A percentile compares a stretch with the other conserved stretches of the same genome.
These are phyloP conservation scores for Sporothrix pseudoabietina DNA, from an alignment of 2,329 filamentous ascomycete species.

Conservation along the genomic window DNA sequence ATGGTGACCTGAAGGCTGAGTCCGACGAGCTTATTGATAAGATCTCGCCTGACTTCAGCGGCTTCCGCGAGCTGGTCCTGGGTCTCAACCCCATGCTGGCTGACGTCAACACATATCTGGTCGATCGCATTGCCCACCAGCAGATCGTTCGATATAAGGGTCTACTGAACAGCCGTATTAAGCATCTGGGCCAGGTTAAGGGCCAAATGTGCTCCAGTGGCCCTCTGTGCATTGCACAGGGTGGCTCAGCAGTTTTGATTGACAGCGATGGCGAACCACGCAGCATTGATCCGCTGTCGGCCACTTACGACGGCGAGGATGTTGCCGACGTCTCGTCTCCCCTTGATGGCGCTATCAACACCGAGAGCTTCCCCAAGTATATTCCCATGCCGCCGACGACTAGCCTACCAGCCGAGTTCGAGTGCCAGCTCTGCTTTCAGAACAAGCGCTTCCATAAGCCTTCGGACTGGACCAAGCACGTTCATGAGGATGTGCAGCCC, in stretches of 20 bases:
- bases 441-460: slow-evolving; percentile 86
- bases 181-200: slow-evolving; percentile 65
- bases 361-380: slow-evolving; percentile 75
- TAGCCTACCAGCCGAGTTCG: slow-evolving; percentile 80
- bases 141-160: slow-evolving; percentile 78
- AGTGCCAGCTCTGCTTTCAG: slow-evolving; percentile 85
- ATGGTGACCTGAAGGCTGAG: slow-evolving; percentile 63
- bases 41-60: slow-evolving; percentile 71
- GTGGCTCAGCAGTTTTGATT: slow-evolving; percentile 65
- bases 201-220: slow-evolving; percentile 60
- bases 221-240: slow-evolving; percentile 64
- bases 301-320: slow-evolving; percentile 60
- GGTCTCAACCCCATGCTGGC: slow-evolving; percentile 72
- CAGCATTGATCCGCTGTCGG: slow-evolving; percentile 58
- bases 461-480: slow-evolving; percentile 95
- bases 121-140: slow-evolving; percentile 80
- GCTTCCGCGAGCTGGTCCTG: slow-evolving; percentile 74
- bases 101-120: slow-evolving; percentile 61
- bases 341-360: slow-evolving; percentile 67
- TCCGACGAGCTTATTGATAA: slow-evolving; percentile 64
- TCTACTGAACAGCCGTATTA: slow-evolving; percentile 68
- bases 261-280: slow-evolving; percentile 62
- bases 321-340: slow-evolving; percentile 61
- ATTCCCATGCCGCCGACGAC: slow-evolving; percentile 80
- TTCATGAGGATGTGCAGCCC: slow-evolving; percentile 89